These are phyloP conservation scores for Naganishia vishniacii DNA, from an alignment of 768 basidiomycete genomes.

Conservation along the genomic window DNA sequence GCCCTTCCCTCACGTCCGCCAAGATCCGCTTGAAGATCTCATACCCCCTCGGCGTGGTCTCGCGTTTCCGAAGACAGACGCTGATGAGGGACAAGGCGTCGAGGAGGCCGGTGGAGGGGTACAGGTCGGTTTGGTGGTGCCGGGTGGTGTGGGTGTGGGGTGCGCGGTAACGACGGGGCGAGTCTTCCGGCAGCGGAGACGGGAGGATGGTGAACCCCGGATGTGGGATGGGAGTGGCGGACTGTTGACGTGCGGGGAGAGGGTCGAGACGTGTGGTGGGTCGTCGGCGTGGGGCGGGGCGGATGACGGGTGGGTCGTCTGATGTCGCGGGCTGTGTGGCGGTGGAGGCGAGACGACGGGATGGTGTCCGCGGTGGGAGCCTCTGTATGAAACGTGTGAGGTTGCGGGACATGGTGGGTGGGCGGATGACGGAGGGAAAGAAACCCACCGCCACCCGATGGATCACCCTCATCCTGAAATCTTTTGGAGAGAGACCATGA, in stretches of 20 bases:
- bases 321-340: too few species aligned
- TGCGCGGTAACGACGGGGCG: conserved; percentile 28
- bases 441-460: too few species aligned
- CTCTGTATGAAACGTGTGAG: too few species aligned
- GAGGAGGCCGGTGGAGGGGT: conserved; percentile 41
- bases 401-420: too few species aligned
- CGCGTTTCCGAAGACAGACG: conserved; percentile 41
- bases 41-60: conserved; percentile 41
- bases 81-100: conserved; percentile 44
- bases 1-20: conserved; percentile 30
- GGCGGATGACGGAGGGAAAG: too few species aligned
- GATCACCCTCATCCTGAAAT: too few species aligned
- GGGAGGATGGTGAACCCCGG: conserved; percentile 26
- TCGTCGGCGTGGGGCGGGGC: too few species aligned
- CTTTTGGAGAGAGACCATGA: too few species aligned
- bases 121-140: conserved; percentile 33
- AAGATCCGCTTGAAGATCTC: conserved; percentile 43
- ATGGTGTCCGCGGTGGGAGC: too few species aligned
- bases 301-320: too few species aligned
- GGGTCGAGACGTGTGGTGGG: neutral
- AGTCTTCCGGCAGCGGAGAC: conserved; percentile 24
- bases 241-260: neutral
- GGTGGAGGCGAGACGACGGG: too few species aligned
- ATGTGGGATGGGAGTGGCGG: neutral
- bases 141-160: conserved; percentile 33